These are phyloP conservation scores for Xylaria nigripes DNA, from an alignment of 495 filamentous ascomycete species.

Conservation along the genomic window DNA sequence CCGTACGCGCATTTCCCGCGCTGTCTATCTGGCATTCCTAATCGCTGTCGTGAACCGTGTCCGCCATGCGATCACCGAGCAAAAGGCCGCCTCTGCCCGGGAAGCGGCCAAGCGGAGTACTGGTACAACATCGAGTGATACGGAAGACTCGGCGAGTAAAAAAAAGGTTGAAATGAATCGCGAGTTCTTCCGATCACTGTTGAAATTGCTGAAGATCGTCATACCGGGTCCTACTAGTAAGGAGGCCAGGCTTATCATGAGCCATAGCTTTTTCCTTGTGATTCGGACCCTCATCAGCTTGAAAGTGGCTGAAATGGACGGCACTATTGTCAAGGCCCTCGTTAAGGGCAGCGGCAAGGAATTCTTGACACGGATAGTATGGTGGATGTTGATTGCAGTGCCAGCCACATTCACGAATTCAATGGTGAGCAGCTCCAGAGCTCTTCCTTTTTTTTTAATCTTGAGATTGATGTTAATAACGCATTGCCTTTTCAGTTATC, in stretches of 20 bases:
- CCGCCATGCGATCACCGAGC: conserved; percentile 83
- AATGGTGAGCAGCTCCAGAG: conserved; percentile 56
- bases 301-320: conserved; percentile 94
- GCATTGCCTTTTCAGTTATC: conserved; percentile 54
- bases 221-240: conserved; percentile 85
- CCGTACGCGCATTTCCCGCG: conserved; percentile 82
- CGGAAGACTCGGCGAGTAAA: conserved; percentile 41
- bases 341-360: conserved; percentile 87
- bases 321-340: conserved; percentile 78
- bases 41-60: conserved; percentile 82
- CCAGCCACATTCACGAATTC: conserved; percentile 98
- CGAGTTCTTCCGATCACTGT: conserved; percentile 85
- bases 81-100: conserved; percentile 75
- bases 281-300: conserved; percentile 83
- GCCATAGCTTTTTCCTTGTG: conserved; percentile 76
- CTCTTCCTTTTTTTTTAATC: not conserved
- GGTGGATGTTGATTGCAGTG: conserved; percentile 99
- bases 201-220: conserved; percentile 73
- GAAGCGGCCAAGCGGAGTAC: conserved; percentile 55
- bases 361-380: conserved; percentile 80
- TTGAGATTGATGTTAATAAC: not conserved
- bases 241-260: conserved; percentile 74
- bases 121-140: conserved; percentile 44
- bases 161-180: conserved; percentile 90
- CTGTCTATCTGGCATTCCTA: conserved; percentile 86